Conservation (phyloP, 768 basidiomycete genomes). For the Cystofilobasidium ferigula region DNA sequence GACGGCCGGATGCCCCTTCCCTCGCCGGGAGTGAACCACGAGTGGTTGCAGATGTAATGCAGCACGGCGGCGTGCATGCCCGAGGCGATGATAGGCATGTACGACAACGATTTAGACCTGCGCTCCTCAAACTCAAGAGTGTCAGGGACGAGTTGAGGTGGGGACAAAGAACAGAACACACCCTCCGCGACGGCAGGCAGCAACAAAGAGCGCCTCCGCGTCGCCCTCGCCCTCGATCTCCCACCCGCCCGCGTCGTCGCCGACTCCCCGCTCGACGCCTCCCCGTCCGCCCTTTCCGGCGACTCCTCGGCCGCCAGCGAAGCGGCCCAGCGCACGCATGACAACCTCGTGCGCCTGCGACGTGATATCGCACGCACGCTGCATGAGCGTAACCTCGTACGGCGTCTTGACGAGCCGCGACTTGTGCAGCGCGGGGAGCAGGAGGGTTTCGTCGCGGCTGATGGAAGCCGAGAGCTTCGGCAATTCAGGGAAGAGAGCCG, state of each 20-base stretch:
- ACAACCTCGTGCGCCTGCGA: constrained; percentile 81
- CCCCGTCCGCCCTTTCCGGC: constrained; percentile 43
- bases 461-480: constrained; percentile 42
- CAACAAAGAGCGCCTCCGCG: constrained; percentile 86
- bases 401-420: constrained; percentile 68
- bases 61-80: constrained; percentile 76
- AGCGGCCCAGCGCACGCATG: constrained; percentile 74
- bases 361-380: constrained; percentile 71
- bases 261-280: constrained; percentile 45
- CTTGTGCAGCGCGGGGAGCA: constrained; percentile 65
- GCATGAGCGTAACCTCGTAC: constrained; percentile 62
- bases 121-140: too few relatives aligned
- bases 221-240: constrained; percentile 83
- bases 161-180: background rate
- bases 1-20: constrained; percentile 35
- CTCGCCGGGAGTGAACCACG: constrained; percentile 1
- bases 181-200: constrained; percentile 57
- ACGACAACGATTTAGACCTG: constrained; percentile 76
- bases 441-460: constrained; percentile 47
- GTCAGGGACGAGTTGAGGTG: background rate
- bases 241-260: constrained; percentile 51
- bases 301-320: constrained; percentile 34
- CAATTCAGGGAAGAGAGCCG: constrained; percentile 31
- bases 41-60: constrained; percentile 78
- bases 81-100: constrained; percentile 83